phyloP scores from a whole-genome alignment of 495 filamentous ascomycete species.

The Parathielavia appendiculata region DNA sequence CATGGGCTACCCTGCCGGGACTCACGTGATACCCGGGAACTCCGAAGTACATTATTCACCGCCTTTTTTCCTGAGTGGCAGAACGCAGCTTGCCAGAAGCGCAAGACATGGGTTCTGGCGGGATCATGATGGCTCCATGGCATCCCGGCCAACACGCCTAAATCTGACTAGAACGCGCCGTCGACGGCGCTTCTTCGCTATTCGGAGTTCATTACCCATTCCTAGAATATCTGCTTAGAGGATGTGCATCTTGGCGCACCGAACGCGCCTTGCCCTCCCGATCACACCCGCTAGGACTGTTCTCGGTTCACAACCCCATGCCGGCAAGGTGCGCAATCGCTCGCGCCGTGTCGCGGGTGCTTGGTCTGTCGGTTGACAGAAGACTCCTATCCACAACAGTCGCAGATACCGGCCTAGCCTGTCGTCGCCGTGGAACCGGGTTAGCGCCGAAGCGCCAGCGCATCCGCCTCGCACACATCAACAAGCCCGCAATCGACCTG shows the following conservation, averaged over 20 bases:
- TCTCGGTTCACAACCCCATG: conserved; percentile 10
- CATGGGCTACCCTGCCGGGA: too few relatives aligned
- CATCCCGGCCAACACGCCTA: too few relatives aligned
- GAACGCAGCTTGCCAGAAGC: too few relatives aligned
- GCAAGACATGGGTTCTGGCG: background rate
- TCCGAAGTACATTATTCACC: background rate
- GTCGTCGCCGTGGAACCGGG: too few relatives aligned
- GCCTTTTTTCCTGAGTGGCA: too few relatives aligned
- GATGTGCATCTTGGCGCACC: background rate
- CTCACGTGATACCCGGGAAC: background rate
- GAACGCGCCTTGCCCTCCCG: background rate
- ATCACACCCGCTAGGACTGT: background rate
- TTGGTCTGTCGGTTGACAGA: conserved; percentile 56
- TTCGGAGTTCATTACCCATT: background rate
- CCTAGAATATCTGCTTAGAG: background rate
- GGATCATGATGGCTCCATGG: too few relatives aligned
- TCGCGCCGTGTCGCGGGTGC: conserved; percentile 62
- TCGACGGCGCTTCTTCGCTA: too few relatives aligned
- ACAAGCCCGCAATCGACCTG: too few relatives aligned
- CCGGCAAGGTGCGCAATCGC: conserved; percentile 45
- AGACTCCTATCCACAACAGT: conserved; percentile 27
- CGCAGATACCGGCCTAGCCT: background rate
- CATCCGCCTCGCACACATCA: too few relatives aligned
- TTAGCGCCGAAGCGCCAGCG: too few relatives aligned
- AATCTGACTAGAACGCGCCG: too few relatives aligned